These are phyloP conservation scores for Vachellia collinsii DNA, from an alignment of 306 rosid species.

Conservation along the genomic window DNA sequence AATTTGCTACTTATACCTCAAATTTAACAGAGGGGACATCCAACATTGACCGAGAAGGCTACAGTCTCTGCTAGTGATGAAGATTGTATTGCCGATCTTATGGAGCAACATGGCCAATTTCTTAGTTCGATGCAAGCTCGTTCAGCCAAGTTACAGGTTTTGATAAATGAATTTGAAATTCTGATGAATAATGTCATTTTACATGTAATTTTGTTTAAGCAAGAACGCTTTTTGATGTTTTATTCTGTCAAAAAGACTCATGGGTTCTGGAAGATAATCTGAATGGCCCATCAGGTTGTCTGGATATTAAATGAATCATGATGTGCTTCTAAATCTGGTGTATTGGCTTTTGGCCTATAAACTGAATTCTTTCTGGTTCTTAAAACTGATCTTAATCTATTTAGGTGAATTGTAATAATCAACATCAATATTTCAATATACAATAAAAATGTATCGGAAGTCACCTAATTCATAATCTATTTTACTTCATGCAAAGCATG, in stretches of 20 bases:
- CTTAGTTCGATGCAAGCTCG: slow-evolving; percentile 91
- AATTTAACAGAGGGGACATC: slow-evolving; percentile 77
- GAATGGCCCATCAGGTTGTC: slow-evolving; percentile 8
- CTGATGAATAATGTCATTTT: slow-evolving; percentile 15
- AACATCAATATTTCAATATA: not conserved
- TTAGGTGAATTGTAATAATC: slow-evolving; percentile 5
- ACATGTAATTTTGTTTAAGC: not conserved
- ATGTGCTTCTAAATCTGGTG: not conserved
- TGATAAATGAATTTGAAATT: slow-evolving; percentile 28
- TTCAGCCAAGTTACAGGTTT: slow-evolving; percentile 88
- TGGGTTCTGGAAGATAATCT: slow-evolving; percentile 19
- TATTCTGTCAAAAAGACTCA: slow-evolving; percentile 25
- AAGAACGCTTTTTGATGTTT: slow-evolving; percentile 35
- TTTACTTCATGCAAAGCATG: not conserved
- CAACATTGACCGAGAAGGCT: slow-evolving; percentile 71
- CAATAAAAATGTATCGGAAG: not conserved
- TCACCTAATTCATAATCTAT: not conserved
- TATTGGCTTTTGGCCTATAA: not conserved
- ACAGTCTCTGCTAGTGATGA: slow-evolving; percentile 80
- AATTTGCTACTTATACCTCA: slow-evolving; percentile 25
- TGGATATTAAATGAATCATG: not conserved
- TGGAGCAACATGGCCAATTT: slow-evolving; percentile 85
- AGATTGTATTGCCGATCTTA: slow-evolving; percentile 76
- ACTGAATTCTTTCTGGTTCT: not conserved
- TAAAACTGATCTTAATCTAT: not conserved